Evolutionary conservation across 2,329 filamentous ascomycete genomes (phyloP).

Genomic region (Cladophialophora immunda): DNA sequence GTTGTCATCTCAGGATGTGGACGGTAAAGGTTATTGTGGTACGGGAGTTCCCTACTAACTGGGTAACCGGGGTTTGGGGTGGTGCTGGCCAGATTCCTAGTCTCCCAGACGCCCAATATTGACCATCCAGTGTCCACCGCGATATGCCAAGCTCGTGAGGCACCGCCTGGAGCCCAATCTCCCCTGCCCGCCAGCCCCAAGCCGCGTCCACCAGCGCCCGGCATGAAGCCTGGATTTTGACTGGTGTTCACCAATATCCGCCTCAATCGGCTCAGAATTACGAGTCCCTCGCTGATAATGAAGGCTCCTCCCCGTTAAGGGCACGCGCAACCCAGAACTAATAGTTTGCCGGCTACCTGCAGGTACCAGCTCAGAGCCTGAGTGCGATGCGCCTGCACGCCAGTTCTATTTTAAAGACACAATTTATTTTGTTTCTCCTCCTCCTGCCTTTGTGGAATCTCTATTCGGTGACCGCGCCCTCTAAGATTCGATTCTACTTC

Average conservation of each 20-base stretch:
- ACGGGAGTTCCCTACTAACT: conserved; percentile 1
- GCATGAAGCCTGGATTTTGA: not conserved
- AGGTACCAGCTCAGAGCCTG: not conserved
- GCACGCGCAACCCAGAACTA: not conserved
- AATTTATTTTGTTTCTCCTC: conserved; percentile 4
- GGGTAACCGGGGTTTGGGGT: not conserved
- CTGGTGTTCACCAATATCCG: not conserved
- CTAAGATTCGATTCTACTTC: not conserved
- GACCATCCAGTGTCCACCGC: not conserved
- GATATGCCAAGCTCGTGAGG: not conserved
- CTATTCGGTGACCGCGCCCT: not conserved
- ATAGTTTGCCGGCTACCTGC: not conserved
- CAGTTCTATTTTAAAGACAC: conserved; percentile 4
- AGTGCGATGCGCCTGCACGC: not conserved
- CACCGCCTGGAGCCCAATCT: conserved; percentile 2
- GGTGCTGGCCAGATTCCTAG: not conserved
- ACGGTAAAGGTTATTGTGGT: conserved; percentile 9
- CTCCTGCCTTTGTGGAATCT: not conserved
- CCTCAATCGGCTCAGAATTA: not conserved
- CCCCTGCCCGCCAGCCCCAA: not conserved
- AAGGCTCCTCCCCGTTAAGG: not conserved
- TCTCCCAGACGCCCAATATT: not conserved
- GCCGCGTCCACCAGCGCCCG: not conserved
- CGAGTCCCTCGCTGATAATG: not conserved
- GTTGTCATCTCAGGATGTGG: conserved; percentile 1